Evolutionary conservation across 148 eudicot genomes (phyloP).

Genomic region (Chenopodium suecicum): DNA sequence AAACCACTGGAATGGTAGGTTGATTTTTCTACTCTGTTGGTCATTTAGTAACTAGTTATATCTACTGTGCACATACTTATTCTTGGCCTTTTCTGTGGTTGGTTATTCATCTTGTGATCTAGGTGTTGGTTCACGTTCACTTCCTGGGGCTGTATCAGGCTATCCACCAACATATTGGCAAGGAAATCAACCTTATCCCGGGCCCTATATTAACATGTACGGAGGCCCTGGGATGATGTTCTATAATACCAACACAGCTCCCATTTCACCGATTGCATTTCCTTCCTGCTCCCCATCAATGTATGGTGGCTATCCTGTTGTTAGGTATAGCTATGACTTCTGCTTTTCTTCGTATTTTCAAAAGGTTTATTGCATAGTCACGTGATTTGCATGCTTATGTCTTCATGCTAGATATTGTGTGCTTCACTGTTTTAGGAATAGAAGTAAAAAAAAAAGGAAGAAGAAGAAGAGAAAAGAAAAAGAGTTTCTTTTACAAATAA

Average conservation of each 20-base stretch:
- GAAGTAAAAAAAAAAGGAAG: not conserved
- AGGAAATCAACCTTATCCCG: conserved; percentile 34
- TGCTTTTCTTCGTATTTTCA: not conserved
- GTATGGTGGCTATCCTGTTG: conserved; percentile 38
- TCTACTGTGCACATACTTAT: not conserved
- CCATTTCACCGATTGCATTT: conserved; percentile 38
- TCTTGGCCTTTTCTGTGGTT: conserved; percentile 9
- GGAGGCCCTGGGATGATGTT: conserved; percentile 56
- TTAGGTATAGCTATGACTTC: conserved; percentile 42
- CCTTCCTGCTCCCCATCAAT: conserved; percentile 48
- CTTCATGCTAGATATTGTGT: not conserved
- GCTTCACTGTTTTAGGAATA: not conserved
- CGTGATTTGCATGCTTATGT: not conserved
- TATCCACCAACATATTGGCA: conserved; percentile 59
- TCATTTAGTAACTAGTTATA: not conserved
- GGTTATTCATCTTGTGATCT: conserved; percentile 16
- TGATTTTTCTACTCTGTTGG: not conserved
- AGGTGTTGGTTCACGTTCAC: conserved; percentile 41
- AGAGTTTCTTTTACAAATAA: no score
- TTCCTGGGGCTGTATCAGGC: conserved; percentile 45
- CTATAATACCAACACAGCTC: conserved; percentile 46
- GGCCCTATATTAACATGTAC: conserved; percentile 49
- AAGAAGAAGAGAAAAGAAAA: no score
- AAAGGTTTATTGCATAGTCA: not conserved
- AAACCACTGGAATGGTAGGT: conserved; percentile 32